Evolutionary conservation across 306 rosid genomes (phyloP), one percentile per base, ranked within the genome.

Genomic region (Acacia crassicarpa): DNA sequence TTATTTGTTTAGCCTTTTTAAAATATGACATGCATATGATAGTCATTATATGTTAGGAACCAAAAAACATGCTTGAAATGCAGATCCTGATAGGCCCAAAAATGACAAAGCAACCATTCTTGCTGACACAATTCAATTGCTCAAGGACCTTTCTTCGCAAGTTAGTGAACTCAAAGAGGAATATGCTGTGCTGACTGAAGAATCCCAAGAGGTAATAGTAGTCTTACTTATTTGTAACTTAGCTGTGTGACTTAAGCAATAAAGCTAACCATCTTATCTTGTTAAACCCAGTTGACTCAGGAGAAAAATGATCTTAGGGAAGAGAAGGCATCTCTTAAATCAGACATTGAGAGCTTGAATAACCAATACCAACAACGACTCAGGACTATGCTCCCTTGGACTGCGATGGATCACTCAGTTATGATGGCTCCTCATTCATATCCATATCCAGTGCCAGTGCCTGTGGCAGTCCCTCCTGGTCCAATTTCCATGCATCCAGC

Each of bases 231-330:
- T 54, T 58, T 59, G 75, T 70, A 48, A 40, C 66, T 63, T 43
- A 68, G 12, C 76, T 69, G 46, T 70, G 72, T 65, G 70, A 43
- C 62, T 76, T 46, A 33, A 75, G 23, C 79, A 44, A 56, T 66
- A 22, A 71, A 66, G 72, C 23, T 72, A 30, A 75, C 72, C 15
- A 84, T 80, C 79, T 32, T 38, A 30, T 80, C 54, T 72, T 79
- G 4, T 81, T 81, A 8, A 19, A 63, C 69, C 85, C 94, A 95
- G 99, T 86, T 93, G 82, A 84, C 91, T 8, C 90, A 80, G 81
- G 99, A 95, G 92, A 93, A 95, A 87, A 95, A 90, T 84, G 98
- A 95, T 83, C 97, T 95, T 33, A 93, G 94, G 85, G 98, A 93
- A 90, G 99, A 95, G 91, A 93, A 95, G 92, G 89, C 89, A 44